These are phyloP conservation scores for Murraya koenigii DNA, from an alignment of 345 rosid species.

Conservation along the genomic window DNA sequence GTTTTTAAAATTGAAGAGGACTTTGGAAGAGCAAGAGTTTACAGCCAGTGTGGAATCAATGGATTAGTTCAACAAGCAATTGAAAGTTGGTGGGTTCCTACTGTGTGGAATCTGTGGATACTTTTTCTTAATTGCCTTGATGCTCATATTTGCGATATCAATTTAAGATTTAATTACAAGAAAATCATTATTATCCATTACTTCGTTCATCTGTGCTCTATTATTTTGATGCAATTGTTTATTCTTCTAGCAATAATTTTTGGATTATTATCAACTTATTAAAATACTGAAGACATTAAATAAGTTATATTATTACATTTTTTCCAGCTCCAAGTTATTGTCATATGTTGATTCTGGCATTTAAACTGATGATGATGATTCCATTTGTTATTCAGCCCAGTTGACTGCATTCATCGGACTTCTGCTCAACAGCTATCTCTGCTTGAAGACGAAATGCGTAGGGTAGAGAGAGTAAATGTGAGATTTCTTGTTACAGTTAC, in stretches of 20 bases:
- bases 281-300: too few relatives aligned
- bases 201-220: background rate
- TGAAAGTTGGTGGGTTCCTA: conserved; percentile 69
- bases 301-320: background rate
- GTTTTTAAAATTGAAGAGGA: conserved; percentile 88
- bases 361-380: background rate
- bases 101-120: conserved; percentile 4
- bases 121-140: background rate
- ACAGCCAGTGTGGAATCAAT: conserved; percentile 62
- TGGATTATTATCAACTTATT: background rate
- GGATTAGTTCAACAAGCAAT: conserved; percentile 73
- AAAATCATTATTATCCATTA: background rate
- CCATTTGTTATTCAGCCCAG: conserved; percentile 60
- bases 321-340: background rate
- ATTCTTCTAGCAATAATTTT: background rate
- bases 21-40: conserved; percentile 88
- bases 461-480: conserved; percentile 97
- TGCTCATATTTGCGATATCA: background rate
- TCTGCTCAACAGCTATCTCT: conserved; percentile 89
- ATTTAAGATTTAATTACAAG: background rate
- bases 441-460: conserved; percentile 97
- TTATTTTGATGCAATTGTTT: background rate
- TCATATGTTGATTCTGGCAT: background rate
- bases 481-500: conserved; percentile 17
- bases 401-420: conserved; percentile 94